Conservation (phyloP, 2,329 filamentous ascomycete species). For the Cordyceps fumosorosea region DNA sequence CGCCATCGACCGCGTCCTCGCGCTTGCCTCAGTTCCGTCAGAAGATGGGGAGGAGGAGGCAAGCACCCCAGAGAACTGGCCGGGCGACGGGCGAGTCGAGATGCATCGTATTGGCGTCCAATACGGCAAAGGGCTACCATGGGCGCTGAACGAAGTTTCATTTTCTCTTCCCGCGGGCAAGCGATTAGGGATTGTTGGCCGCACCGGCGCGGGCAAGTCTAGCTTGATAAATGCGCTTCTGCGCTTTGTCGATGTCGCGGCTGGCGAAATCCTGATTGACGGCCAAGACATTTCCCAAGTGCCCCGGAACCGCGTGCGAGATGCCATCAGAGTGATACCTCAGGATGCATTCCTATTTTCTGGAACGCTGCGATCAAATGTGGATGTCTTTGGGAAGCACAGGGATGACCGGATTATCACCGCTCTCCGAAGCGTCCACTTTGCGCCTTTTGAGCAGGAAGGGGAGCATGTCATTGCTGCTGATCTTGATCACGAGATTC, state of each 20-base stretch:
- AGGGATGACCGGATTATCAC: conserved; percentile 57
- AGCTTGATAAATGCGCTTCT: conserved; percentile 9
- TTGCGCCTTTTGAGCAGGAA: neutral
- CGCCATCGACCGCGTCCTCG: conserved; percentile 1
- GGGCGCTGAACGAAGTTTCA: conserved; percentile 31
- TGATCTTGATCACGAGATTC: conserved; percentile 47
- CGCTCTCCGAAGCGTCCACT: conserved; percentile 56
- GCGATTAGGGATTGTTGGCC: conserved; percentile 6
- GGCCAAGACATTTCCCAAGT: conserved; percentile 5
- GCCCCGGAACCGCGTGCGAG: neutral
- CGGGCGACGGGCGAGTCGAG: neutral
- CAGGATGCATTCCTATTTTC: conserved; percentile 70
- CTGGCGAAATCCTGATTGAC: conserved; percentile 2
- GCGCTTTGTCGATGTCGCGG: conserved; percentile 7
- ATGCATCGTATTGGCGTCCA: neutral
- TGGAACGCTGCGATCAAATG: conserved; percentile 62
- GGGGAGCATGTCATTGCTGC: conserved; percentile 28
- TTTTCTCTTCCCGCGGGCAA: neutral
- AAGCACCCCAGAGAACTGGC: neutral
- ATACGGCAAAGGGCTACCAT: conserved; percentile 40
- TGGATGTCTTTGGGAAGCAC: conserved; percentile 64
- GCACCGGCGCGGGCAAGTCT: conserved; percentile 13
- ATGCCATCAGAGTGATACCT: neutral
- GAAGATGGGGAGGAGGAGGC: neutral
- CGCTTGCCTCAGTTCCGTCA: conserved; percentile 2